phyloP scores from a whole-genome alignment of 768 basidiomycete genomes.

The Neoboletus magnificus region DNA sequence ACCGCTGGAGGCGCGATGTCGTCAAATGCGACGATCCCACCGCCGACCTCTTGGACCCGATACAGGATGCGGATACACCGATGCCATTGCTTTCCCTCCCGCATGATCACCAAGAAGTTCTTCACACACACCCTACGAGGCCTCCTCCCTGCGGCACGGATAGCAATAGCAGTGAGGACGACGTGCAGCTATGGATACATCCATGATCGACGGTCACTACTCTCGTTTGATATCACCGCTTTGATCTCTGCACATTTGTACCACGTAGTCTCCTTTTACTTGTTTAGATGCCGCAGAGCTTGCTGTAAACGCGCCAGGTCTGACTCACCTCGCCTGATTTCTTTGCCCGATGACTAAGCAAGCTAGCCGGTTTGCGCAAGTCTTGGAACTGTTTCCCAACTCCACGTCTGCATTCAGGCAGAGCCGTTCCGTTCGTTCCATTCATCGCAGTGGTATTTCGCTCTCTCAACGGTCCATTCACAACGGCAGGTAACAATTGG shows the following conservation, averaged over 20 bases:
- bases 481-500: not conserved
- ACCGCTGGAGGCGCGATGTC: constrained; percentile 22
- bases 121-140: not conserved
- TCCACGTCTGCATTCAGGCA: constrained; percentile 2
- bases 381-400: not conserved
- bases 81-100: constrained; percentile 14
- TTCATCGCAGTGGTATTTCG: not conserved
- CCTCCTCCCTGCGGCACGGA: not conserved
- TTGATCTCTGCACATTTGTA: not conserved
- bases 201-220: not conserved
- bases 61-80: constrained; percentile 12
- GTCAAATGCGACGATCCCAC: constrained; percentile 1
- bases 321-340: not conserved
- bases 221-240: not conserved
- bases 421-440: not conserved
- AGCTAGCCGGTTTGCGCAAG: not conserved
- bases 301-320: not conserved
- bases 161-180: constrained; percentile 6
- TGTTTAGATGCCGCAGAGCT: not conserved
- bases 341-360: constrained; percentile 19
- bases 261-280: not conserved
- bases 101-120: not conserved
- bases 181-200: constrained; percentile 15
- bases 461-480: not conserved
- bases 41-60: constrained; percentile 14